These are phyloP conservation scores for Primulina tabacum DNA, from an alignment of 257 asterid species.

Conservation along the genomic window DNA sequence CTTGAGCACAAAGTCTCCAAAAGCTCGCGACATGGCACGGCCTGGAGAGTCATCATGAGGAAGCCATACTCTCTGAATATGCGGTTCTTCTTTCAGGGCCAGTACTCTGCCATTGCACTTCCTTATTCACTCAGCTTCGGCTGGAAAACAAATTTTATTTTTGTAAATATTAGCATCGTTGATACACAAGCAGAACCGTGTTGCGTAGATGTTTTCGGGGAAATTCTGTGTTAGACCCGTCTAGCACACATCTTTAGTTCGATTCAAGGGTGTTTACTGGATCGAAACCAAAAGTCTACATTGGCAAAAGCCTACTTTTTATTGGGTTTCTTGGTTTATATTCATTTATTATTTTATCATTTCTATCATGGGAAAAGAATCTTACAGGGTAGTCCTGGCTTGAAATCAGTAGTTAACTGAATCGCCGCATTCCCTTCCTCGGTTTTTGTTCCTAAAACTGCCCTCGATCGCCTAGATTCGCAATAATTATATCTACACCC, in stretches of 20 bases:
- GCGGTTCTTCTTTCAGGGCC: conserved; percentile 64
- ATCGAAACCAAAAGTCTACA: not conserved
- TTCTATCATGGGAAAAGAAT: not conserved
- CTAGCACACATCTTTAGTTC: no score
- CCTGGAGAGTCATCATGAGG: conserved; percentile 78
- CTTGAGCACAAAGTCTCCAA: conserved; percentile 75
- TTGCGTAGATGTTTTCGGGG: not conserved
- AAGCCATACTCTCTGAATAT: conserved; percentile 71
- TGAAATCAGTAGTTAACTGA: conserved; percentile 75
- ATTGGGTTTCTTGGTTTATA: not conserved
- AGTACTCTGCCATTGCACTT: conserved; percentile 67
- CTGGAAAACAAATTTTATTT: conserved; percentile 34
- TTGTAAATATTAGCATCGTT: not conserved
- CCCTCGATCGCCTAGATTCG: conserved; percentile 91
- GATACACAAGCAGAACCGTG: not conserved
- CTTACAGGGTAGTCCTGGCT: conserved; percentile 75
- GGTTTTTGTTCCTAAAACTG: conserved; percentile 58
- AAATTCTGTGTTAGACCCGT: not conserved
- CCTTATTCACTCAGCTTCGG: conserved; percentile 76
- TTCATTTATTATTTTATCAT: not conserved
- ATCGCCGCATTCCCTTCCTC: conserved; percentile 46
- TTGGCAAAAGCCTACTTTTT: not conserved
- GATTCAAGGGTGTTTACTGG: not conserved
- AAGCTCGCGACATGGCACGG: conserved; percentile 84
- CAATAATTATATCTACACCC: no score